Conservation (phyloP, 1,139 yeast species). For the Suzukiozyma palmioleophila region DNA sequence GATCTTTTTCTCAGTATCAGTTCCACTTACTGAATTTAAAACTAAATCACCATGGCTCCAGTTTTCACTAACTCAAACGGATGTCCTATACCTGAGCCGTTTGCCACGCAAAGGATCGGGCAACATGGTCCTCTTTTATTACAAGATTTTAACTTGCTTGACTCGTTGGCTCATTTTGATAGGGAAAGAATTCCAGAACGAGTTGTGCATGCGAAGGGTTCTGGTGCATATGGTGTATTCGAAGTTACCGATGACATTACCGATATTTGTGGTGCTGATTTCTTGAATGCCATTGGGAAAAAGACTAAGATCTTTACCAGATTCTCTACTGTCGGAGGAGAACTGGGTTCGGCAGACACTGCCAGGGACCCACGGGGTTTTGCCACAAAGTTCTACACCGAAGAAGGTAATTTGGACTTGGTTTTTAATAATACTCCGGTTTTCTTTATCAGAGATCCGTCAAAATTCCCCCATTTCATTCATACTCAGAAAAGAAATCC, state of each 20-base stretch:
- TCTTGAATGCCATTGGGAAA: constrained; percentile 61
- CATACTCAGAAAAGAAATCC: constrained; percentile 74
- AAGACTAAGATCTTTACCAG: constrained; percentile 63
- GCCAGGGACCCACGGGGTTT: constrained; percentile 83
- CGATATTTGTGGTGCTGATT: constrained; percentile 60
- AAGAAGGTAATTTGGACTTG: constrained; percentile 75
- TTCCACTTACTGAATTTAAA: too few relatives aligned
- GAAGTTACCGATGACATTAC: constrained; percentile 71
- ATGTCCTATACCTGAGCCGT: constrained; percentile 53
- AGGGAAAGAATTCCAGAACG: constrained; percentile 78
- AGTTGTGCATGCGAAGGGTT: constrained; percentile 80
- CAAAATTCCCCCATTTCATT: constrained; percentile 75
- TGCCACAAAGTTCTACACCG: constrained; percentile 69
- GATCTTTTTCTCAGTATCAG: too few relatives aligned
- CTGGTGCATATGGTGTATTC: constrained; percentile 70
- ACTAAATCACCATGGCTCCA: neutral
- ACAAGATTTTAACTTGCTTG: constrained; percentile 68
- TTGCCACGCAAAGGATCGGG: constrained; percentile 62
- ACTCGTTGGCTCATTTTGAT: constrained; percentile 70
- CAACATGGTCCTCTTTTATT: constrained; percentile 64
- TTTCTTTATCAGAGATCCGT: constrained; percentile 72
- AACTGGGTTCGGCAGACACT: constrained; percentile 68
- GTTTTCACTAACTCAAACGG: constrained; percentile 60
- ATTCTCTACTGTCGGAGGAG: constrained; percentile 82
- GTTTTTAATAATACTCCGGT: constrained; percentile 81